Evolutionary conservation across 257 asterid species (phyloP).

Genomic region (Nicotiana sylvestris): DNA sequence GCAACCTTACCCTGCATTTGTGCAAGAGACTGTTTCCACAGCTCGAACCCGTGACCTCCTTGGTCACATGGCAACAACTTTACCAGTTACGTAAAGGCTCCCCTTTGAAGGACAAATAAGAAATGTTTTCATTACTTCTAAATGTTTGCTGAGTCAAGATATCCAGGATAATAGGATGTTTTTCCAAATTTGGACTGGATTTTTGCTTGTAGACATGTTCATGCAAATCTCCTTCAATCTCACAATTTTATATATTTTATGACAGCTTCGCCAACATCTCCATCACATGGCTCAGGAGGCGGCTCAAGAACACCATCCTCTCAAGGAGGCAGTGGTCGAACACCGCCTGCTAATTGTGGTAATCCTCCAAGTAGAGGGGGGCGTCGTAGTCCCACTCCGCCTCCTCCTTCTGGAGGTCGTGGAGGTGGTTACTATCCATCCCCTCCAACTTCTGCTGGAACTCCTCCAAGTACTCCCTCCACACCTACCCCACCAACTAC

Average conservation of each 20-base stretch:
- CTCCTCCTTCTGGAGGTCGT: constrained; percentile 28
- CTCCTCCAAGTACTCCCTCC: neutral
- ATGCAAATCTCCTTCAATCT: neutral
- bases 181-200: neutral
- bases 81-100: too few relatives aligned
- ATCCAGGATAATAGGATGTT: neutral
- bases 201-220: neutral
- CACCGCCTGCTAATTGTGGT: constrained; percentile 61
- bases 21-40: too few relatives aligned
- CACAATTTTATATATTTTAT: neutral
- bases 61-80: too few relatives aligned
- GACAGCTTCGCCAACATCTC: constrained; percentile 39
- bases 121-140: neutral
- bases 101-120: neutral
- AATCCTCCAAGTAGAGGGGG: constrained; percentile 65
- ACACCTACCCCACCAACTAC: constrained; percentile 26
- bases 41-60: too few relatives aligned
- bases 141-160: neutral
- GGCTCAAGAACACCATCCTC: constrained; percentile 41
- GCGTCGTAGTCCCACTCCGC: constrained; percentile 36
- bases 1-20: too few relatives aligned
- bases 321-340: constrained; percentile 38
- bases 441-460: constrained; percentile 19
- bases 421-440: constrained; percentile 4
- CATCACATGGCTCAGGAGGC: constrained; percentile 46